Conservation (phyloP, 148 eudicot genomes). For the Vaccinium darrowii region DNA sequence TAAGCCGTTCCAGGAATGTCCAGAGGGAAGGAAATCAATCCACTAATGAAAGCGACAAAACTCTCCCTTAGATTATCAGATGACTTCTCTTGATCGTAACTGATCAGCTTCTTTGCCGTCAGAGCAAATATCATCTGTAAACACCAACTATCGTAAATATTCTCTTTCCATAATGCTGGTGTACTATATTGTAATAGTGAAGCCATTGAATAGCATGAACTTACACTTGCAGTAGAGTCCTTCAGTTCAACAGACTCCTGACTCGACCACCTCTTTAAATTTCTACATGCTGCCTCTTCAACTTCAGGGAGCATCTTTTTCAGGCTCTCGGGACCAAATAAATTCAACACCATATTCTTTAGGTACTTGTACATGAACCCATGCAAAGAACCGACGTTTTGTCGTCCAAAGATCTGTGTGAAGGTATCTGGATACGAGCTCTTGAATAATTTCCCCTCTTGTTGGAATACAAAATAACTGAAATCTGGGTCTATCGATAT, state of each 20-base stretch:
- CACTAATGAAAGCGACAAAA: conserved; percentile 54
- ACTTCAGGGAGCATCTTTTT: conserved; percentile 66
- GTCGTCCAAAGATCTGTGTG: conserved; percentile 49
- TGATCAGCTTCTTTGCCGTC: conserved; percentile 59
- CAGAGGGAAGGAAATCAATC: conserved; percentile 62
- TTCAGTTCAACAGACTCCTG: conserved; percentile 52
- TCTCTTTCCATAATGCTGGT: not conserved
- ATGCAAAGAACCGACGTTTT: conserved; percentile 56
- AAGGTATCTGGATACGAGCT: conserved; percentile 67
- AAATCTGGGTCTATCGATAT: conserved; percentile 57
- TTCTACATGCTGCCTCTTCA: conserved; percentile 41
- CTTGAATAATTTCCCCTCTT: conserved; percentile 53
- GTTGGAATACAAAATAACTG: conserved; percentile 46
- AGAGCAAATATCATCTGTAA: conserved; percentile 56
- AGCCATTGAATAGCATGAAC: conserved; percentile 17
- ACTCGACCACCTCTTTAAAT: conserved; percentile 40
- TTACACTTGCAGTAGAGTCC: conserved; percentile 53
- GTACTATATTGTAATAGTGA: not conserved
- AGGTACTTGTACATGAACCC: conserved; percentile 70
- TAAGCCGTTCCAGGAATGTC: conserved; percentile 64
- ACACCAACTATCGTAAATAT: not conserved
- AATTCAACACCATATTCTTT: conserved; percentile 55
- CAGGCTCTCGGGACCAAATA: conserved; percentile 55
- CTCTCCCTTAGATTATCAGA: conserved; percentile 52
- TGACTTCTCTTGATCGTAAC: conserved; percentile 48